A percentile compares a stretch with the other conserved stretches of the same genome.
phyloP scores from a whole-genome alignment of 2,329 filamentous ascomycete genomes.

The Pyrenophora seminiperda region DNA sequence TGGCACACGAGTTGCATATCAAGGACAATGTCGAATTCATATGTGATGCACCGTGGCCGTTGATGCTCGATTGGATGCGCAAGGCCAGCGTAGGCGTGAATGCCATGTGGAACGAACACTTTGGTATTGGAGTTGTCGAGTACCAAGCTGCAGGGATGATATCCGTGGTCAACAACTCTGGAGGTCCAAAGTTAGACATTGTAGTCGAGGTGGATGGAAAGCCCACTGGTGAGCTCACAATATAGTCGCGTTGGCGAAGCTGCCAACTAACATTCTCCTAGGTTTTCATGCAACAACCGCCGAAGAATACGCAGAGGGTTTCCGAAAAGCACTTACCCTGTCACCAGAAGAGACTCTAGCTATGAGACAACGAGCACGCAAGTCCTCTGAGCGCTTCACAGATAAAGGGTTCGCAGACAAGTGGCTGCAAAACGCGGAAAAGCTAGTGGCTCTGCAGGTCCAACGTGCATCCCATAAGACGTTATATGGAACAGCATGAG shows the following conservation, averaged over 20 bases:
- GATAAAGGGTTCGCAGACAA: constrained; percentile 81
- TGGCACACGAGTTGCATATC: constrained; percentile 81
- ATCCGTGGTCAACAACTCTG: constrained; percentile 89
- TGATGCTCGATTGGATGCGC: constrained; percentile 79
- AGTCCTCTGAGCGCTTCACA: constrained; percentile 82
- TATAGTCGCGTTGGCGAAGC: not conserved
- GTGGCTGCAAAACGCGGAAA: constrained; percentile 78
- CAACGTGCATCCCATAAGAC: constrained; percentile 16
- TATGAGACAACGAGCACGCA: constrained; percentile 75
- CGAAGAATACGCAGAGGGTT: constrained; percentile 79
- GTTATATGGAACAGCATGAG: not conserved
- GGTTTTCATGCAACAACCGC: constrained; percentile 85
- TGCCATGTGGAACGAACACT: constrained; percentile 99
- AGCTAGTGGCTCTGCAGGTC: constrained; percentile 62
- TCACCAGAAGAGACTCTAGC: constrained; percentile 68
- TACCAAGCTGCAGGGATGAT: constrained; percentile 96
- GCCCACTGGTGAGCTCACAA: constrained; percentile 66
- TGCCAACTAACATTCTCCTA: constrained; percentile 33
- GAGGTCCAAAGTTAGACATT: constrained; percentile 92
- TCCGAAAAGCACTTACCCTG: constrained; percentile 74
- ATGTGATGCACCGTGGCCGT: constrained; percentile 85
- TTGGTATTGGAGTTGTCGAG: constrained; percentile 97
- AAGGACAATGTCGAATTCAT: constrained; percentile 85
- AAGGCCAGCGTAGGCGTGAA: constrained; percentile 86
- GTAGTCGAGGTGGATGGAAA: constrained; percentile 79